phyloP scores from a whole-genome alignment of 2,329 filamentous ascomycete genomes.

The Alternaria ventricosa region DNA sequence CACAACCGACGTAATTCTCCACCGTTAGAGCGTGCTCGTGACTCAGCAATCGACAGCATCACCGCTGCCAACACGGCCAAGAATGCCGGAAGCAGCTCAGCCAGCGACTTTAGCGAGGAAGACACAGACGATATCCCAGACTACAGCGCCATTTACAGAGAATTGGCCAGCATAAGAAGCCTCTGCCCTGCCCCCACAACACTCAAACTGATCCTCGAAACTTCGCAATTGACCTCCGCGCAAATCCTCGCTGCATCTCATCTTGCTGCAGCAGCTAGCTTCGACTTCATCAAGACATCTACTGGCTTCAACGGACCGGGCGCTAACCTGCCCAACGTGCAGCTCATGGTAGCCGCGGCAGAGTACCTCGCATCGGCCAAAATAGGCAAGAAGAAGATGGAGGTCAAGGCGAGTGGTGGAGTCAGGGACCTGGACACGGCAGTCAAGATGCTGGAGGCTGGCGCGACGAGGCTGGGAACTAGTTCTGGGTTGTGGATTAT shows the following conservation, averaged over 20 bases:
- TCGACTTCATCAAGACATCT: slow-evolving; percentile 67
- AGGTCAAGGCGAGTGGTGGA: slow-evolving; percentile 66
- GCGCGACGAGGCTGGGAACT: slow-evolving; percentile 63
- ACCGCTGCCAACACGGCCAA: slow-evolving; percentile 42
- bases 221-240: slow-evolving; percentile 56
- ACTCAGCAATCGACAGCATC: slow-evolving; percentile 43
- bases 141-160: slow-evolving; percentile 60
- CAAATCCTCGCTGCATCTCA: slow-evolving; percentile 62
- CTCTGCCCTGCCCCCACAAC: slow-evolving; percentile 53
- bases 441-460: slow-evolving; percentile 62
- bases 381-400: slow-evolving; percentile 46
- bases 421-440: slow-evolving; percentile 60
- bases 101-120: slow-evolving; percentile 6
- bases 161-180: slow-evolving; percentile 60
- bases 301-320: slow-evolving; percentile 65
- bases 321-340: slow-evolving; percentile 60
- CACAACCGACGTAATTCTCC: slow-evolving; percentile 25
- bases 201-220: slow-evolving; percentile 66
- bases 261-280: slow-evolving; percentile 59
- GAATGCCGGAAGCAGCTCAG: slow-evolving; percentile 22
- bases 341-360: slow-evolving; percentile 60
- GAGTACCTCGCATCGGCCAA: slow-evolving; percentile 50
- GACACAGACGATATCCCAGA: slow-evolving; percentile 41
- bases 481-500: slow-evolving; percentile 64
- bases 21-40: slow-evolving; percentile 15